Evolutionary conservation across 495 filamentous ascomycete genomes (phyloP).

Genomic region (Penicillium bovifimosum): DNA sequence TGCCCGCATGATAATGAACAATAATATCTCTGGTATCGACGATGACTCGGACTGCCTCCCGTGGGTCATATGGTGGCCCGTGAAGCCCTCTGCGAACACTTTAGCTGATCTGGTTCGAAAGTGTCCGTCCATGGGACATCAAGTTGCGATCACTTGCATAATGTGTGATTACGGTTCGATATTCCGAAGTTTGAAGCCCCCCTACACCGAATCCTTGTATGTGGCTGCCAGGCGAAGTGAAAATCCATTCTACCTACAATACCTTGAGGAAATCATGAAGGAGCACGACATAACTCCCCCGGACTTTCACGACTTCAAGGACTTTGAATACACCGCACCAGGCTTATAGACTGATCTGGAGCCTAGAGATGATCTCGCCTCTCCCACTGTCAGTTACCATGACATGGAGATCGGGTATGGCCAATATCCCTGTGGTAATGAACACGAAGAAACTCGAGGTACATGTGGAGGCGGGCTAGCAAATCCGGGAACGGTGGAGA

Average conservation of each 20-base stretch:
- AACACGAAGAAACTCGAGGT: slow-evolving; percentile 7
- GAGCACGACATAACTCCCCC: background rate
- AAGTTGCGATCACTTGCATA: slow-evolving; percentile 18
- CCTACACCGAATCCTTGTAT: slow-evolving; percentile 11
- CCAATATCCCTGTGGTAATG: slow-evolving; percentile 4
- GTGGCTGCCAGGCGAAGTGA: slow-evolving; percentile 15
- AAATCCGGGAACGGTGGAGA: slow-evolving; percentile 11
- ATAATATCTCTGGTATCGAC: slow-evolving; percentile 16
- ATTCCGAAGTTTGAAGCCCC: slow-evolving; percentile 6
- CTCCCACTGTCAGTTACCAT: slow-evolving; percentile 8
- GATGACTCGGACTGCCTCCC: slow-evolving; percentile 17
- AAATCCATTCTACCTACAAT: slow-evolving; percentile 17
- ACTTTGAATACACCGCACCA: background rate
- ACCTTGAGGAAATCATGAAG: slow-evolving; percentile 15
- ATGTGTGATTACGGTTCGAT: slow-evolving; percentile 13
- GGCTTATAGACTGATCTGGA: slow-evolving; percentile 17
- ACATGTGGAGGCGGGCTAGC: slow-evolving; percentile 9
- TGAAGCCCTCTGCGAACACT: slow-evolving; percentile 14
- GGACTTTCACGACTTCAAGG: background rate
- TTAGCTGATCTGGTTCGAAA: slow-evolving; percentile 13
- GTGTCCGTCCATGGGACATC: slow-evolving; percentile 17
- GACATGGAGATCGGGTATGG: slow-evolving; percentile 11
- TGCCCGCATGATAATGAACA: slow-evolving; percentile 21
- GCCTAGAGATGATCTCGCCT: slow-evolving; percentile 10
- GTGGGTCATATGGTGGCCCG: slow-evolving; percentile 17